Conservation (phyloP, 1,139 yeast species). For the Scheffersomyces segobiensis region DNA sequence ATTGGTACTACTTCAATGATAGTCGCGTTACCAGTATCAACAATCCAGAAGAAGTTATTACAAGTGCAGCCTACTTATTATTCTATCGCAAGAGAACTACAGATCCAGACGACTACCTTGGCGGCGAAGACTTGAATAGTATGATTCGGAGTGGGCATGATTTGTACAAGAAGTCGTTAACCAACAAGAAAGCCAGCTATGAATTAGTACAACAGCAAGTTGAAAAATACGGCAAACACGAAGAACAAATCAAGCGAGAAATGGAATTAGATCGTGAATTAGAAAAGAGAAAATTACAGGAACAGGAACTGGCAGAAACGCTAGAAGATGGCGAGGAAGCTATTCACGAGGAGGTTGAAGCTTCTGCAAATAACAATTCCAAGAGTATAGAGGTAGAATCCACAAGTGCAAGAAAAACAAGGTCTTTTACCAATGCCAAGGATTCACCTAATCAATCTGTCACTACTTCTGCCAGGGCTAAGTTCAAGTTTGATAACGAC, state of each 20-base stretch:
- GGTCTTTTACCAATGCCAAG: conserved; percentile 6
- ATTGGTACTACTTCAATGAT: conserved; percentile 93
- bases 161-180: conserved; percentile 9
- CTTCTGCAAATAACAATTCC: not conserved
- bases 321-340: conserved; percentile 11
- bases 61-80: conserved; percentile 83
- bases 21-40: conserved; percentile 64
- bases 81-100: conserved; percentile 68
- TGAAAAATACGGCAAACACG: conserved; percentile 12
- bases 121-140: conserved; percentile 31
- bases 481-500: conserved; percentile 16
- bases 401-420: conserved; percentile 6
- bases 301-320: conserved; percentile 7
- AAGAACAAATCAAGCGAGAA: conserved; percentile 11
- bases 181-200: conserved; percentile 9
- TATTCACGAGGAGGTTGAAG: conserved; percentile 8
- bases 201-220: conserved; percentile 27
- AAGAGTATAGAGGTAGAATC: not conserved
- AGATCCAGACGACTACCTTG: conserved; percentile 27
- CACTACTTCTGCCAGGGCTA: conserved; percentile 5
- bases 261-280: conserved; percentile 8
- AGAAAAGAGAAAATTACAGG: conserved; percentile 11
- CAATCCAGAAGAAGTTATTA: conserved; percentile 62
- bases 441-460: not conserved
- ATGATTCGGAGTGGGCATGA: conserved; percentile 11